A percentile compares a stretch with the other conserved stretches of the same genome.
These are phyloP conservation scores for Aspergillus intermedius DNA, from an alignment of 2,329 filamentous ascomycete species.

Conservation along the genomic window DNA sequence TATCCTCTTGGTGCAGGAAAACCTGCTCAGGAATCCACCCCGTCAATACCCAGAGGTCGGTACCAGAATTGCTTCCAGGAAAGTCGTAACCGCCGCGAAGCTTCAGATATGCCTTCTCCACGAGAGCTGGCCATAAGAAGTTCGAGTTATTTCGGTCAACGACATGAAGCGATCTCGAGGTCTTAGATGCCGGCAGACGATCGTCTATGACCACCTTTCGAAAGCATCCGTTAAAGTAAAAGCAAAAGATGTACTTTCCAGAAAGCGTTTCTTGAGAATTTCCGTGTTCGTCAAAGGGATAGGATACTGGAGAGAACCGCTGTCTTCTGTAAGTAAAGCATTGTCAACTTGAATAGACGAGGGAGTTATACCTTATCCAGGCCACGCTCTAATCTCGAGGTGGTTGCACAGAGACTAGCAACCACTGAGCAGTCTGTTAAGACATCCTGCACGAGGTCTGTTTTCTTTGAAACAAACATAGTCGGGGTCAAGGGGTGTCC, in stretches of 20 bases:
- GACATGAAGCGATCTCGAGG: slow-evolving; percentile 72
- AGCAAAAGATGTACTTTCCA: slow-evolving; percentile 84
- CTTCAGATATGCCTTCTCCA: slow-evolving; percentile 96
- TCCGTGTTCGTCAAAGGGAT: slow-evolving; percentile 57
- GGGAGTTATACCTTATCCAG: slow-evolving; percentile 53
- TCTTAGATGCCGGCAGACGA: slow-evolving; percentile 68
- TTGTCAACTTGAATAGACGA: not conserved
- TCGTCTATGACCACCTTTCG: slow-evolving; percentile 86
- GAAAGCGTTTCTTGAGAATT: slow-evolving; percentile 62
- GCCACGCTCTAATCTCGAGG: slow-evolving; percentile 62
- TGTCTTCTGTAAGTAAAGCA: slow-evolving; percentile 27
- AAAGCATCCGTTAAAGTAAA: slow-evolving; percentile 93
- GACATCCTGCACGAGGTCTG: slow-evolving; percentile 89
- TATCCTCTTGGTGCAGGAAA: slow-evolving; percentile 79
- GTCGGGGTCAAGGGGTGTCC: slow-evolving; percentile 31
- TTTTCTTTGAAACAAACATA: slow-evolving; percentile 53
- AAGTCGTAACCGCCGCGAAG: slow-evolving; percentile 95
- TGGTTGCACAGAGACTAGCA: slow-evolving; percentile 80
- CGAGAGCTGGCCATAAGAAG: slow-evolving; percentile 83
- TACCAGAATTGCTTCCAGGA: slow-evolving; percentile 92
- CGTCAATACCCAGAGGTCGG: slow-evolving; percentile 84
- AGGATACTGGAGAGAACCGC: slow-evolving; percentile 66
- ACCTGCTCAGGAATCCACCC: slow-evolving; percentile 97
- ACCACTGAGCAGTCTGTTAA: slow-evolving; percentile 97
- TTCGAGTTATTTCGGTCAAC: slow-evolving; percentile 74